Conservation (phyloP, 257 asterid species). For the Solanum pennellii region DNA sequence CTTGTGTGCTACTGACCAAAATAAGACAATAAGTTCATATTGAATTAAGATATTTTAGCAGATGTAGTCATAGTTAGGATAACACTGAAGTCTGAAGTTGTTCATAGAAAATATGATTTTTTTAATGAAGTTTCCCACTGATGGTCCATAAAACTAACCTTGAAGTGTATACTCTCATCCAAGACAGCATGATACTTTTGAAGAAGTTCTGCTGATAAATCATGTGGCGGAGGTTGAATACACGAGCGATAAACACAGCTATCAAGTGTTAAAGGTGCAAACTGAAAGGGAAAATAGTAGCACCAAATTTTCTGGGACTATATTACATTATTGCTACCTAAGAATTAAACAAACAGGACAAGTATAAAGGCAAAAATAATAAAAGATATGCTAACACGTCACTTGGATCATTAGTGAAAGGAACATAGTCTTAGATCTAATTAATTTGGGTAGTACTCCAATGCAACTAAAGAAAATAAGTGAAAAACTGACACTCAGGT, state of each 20-base stretch:
- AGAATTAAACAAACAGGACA: neutral
- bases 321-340: neutral
- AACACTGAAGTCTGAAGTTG: neutral
- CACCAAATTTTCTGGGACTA: neutral
- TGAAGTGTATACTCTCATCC: constrained; percentile 5
- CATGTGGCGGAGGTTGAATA: constrained; percentile 2
- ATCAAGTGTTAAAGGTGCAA: neutral
- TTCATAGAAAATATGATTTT: neutral
- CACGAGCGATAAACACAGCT: constrained; percentile 16
- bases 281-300: neutral
- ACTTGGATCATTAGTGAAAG: neutral
- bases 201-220: constrained; percentile 1
- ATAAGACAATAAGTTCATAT: neutral
- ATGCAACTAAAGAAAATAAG: neutral
- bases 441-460: neutral
- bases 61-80: neutral
- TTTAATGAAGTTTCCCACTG: neutral
- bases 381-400: neutral
- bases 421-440: neutral
- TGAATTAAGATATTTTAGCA: neutral
- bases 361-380: neutral
- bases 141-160: neutral
- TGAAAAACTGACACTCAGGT: neutral
- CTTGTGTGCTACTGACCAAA: neutral
- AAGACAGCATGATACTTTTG: neutral